Evolutionary conservation across 1,284 basidiomycete species (phyloP).

Genomic region (Apiotrichum gamsii): DNA sequence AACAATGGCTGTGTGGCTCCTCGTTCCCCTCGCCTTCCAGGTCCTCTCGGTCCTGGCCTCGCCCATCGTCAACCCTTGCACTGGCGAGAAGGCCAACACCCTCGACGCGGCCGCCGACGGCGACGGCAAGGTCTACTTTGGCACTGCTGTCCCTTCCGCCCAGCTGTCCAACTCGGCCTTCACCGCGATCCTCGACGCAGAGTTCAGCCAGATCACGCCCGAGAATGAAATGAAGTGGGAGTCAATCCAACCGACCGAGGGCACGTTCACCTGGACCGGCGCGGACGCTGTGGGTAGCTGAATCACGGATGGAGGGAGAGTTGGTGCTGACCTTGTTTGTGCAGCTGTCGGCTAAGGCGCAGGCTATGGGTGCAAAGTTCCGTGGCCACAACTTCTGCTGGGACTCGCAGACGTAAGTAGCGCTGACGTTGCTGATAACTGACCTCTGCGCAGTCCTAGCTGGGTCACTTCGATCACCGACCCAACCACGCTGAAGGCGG

Average conservation of each 20-base stretch:
- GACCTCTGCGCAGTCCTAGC: slow-evolving; percentile 13
- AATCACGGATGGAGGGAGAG: too few species aligned
- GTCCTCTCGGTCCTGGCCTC: too few species aligned
- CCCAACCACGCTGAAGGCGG: slow-evolving; percentile 22
- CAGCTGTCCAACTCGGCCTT: slow-evolving; percentile 23
- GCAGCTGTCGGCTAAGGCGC: slow-evolving; percentile 28
- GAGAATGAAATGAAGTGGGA: slow-evolving; percentile 40
- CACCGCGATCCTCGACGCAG: slow-evolving; percentile 15
- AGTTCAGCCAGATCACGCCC: slow-evolving; percentile 32
- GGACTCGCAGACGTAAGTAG: slow-evolving; percentile 23
- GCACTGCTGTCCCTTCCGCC: slow-evolving; percentile 25
- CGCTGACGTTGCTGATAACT: neutral
- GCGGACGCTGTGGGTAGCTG: slow-evolving; percentile 22
- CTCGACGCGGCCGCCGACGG: too few species aligned
- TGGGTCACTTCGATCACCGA: slow-evolving; percentile 36
- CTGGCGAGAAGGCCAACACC: too few species aligned
- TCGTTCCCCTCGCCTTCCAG: too few species aligned
- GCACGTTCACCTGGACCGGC: slow-evolving; percentile 33
- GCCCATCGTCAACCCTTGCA: too few species aligned
- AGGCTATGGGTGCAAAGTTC: slow-evolving; percentile 25
- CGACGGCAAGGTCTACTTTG: slow-evolving; percentile 23
- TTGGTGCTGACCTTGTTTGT: too few species aligned
- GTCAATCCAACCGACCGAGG: slow-evolving; percentile 25
- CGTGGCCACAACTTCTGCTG: slow-evolving; percentile 33
- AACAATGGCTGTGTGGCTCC: too few species aligned